Base-by-base conservation (phyloP, 202 grass and related monocot genomes). In the Zizania palustris region DNA sequence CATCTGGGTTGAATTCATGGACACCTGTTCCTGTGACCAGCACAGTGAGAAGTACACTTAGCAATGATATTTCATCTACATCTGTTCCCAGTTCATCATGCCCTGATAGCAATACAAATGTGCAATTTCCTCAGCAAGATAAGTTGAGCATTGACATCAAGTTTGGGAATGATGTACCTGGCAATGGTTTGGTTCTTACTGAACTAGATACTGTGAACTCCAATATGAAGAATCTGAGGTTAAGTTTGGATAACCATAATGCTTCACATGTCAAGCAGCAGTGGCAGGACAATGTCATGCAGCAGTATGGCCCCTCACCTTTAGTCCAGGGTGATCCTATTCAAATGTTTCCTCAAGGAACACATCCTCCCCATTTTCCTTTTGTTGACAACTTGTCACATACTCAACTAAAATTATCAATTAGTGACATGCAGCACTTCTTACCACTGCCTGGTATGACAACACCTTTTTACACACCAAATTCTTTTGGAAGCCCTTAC, bases 341-440 rank as follows among this genome's bases (percentile, higher is more conserved):
- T 41, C 86, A 81, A 81, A 79, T 87, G 67, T 51, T 72, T 67
- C 40, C 82, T 67, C 88, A 84, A 75, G 85, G 85, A 82, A 58
- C 53, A 62, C 80, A 88, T 65, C 50, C 63, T 72, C 62, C 83
- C 19, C 83, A 81, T 77, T 60, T 59, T 79, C 65, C 80, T 42
- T 58, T 80, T 81, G 59, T 56, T 51, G 67, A 80, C 48, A 86
- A 72, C 63, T 5, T 86, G 51, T 75, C 87, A 72, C 83, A 92
- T 81, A 54, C 80, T 78, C 96, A 96, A 39, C 45, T 88, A 57
- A 89, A 93, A 58, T 86, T 90, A 69, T 45, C 88, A 40, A 67
- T 70, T 11, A 78, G 72, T 69, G 88, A 93, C 34, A 72, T 85
- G 56, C 95, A 88, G 22, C 96, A 90, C 54, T 39, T 92, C 73